Evolutionary conservation across 805 yeast species (phyloP), one percentile per base, ranked within the genome.

Genomic region (Sugiyamaella floridensis): DNA sequence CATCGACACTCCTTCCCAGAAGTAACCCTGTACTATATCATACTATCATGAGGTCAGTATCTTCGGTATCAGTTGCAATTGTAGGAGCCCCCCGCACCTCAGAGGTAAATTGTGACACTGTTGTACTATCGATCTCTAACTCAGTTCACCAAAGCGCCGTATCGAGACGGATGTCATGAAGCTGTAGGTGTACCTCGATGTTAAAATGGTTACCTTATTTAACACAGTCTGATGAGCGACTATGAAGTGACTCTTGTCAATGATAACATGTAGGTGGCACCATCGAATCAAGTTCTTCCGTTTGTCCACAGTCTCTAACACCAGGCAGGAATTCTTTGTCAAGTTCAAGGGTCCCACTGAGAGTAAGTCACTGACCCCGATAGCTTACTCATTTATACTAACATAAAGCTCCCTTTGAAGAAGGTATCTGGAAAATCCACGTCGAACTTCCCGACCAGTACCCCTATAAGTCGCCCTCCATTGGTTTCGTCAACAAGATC

Each of bases 111-210:
- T 22, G 26, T 6, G 26, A 22, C 26, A 22, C 26, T 6, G 3
- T 22, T 22, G 26, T 6, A 6, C 6, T 6, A 22, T 22, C 26
- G 26, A 22, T 22, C 26, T 22, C 26, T 22, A 22, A 22, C 26
- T 22, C 26, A 62, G 85, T 66, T 79, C 86, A 6, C 85, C 86
- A 34, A 83, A 81, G 62, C 76, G 89, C 66, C 77, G 95, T 47
- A 90, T 93, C 59, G 97, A 90, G 65, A 87, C 93, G 28, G 99
- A 92, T 68, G 97, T 92, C 46, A 89, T 88, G 96, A 93, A 90
- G 68, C 76, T 92, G 79, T 86, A 69, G 65, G 85, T 76, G 48
- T 22, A 16, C 29, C 6, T 14, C 26, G 26, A 42, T 18, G 22
- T 8, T 2, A 42, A 15, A 10, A 20, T 14, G 20, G 16, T 15